These are phyloP conservation scores for Cutaneotrichosporon curvatum DNA, from an alignment of 1,284 basidiomycete genomes.

Conservation along the genomic window DNA sequence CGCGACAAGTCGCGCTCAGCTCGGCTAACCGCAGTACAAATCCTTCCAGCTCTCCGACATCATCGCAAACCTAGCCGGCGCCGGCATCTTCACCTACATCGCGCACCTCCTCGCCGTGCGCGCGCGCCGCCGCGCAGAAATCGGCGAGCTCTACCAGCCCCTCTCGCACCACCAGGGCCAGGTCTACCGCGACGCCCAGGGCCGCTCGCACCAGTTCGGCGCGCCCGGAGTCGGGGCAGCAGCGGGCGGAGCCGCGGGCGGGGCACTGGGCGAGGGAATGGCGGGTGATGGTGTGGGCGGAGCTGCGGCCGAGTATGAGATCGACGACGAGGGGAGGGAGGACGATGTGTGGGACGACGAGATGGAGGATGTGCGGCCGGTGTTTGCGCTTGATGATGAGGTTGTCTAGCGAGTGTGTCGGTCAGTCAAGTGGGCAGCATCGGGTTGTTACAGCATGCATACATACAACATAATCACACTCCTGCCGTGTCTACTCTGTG, in stretches of 20 bases:
- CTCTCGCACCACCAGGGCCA: conserved; percentile 21
- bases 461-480: conserved; percentile 1
- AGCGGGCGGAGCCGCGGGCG: conserved; percentile 4
- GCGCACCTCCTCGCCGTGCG: conserved; percentile 33
- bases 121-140: conserved; percentile 26
- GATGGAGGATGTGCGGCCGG: conserved; percentile 4
- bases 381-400: conserved; percentile 5
- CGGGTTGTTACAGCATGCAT: conserved; percentile 1
- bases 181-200: conserved; percentile 40
- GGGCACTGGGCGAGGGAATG: conserved; percentile 5
- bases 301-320: conserved; percentile 1
- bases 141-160: conserved; percentile 42
- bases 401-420: not conserved
- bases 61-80: conserved; percentile 42
- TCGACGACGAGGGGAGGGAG: conserved; percentile 18
- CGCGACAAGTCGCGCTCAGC: not conserved
- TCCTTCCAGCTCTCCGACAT: conserved; percentile 44
- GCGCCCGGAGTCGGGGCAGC: conserved; percentile 4
- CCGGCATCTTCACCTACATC: conserved; percentile 37
- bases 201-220: conserved; percentile 32
- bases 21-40: conserved; percentile 31
- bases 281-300: conserved; percentile 6
- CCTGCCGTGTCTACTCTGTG: not conserved
- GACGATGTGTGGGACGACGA: conserved; percentile 32
- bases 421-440: too few species aligned